Base-by-base conservation (phyloP, 495 filamentous ascomycete genomes). In the Podospora pseudopauciseta region DNA sequence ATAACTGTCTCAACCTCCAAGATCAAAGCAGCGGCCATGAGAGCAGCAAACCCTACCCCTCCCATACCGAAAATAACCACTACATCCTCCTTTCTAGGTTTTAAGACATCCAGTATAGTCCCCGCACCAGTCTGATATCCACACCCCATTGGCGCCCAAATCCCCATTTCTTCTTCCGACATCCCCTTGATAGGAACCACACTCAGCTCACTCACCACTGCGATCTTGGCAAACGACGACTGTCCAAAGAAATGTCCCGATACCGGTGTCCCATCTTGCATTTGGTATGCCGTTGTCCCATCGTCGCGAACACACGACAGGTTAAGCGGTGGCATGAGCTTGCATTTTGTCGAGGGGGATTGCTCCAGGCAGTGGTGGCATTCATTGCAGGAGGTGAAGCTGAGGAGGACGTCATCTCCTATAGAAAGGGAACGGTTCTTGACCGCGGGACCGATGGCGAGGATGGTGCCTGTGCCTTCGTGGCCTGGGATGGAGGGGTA, bases 391-490 rank as follows among this genome's bases (percentile, higher is more conserved):
- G 66, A 74, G 13, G 64, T 67, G 63, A 76, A 79, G 19, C 75
- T 79, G 4, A 81, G 70, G 11, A 83, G 67, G 18, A 86, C 84
- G 49, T 75, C 72, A 68, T 87, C 84, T 27, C 84, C 83, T 2
- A 78, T 74, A 19, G 70, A 71, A 5, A 86, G 72, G 53, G 79
- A 67, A 2, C 44, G 64, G 63, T 71, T 74, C 28, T 79, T 79
- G 54, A 83, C 80, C 3, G 39, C 15, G 0, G 78, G 77, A 11
- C 86, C 86, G n/a, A 83, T 27, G 15, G 73, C 72, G 30, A 80
- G 73, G 20, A 88, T 76, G 27, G 83, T 68, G 6, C 85, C 86
- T 2, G 80, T 78, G 27, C 85, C 85, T 74, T 87, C 85, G 67
- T 87, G 85, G 16, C 85, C 85, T 19, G 86, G 79, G 6, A 82